Evolutionary conservation across 2,329 filamentous ascomycete species (phyloP).

Genomic region (Gnomoniopsis smithogilvyi): DNA sequence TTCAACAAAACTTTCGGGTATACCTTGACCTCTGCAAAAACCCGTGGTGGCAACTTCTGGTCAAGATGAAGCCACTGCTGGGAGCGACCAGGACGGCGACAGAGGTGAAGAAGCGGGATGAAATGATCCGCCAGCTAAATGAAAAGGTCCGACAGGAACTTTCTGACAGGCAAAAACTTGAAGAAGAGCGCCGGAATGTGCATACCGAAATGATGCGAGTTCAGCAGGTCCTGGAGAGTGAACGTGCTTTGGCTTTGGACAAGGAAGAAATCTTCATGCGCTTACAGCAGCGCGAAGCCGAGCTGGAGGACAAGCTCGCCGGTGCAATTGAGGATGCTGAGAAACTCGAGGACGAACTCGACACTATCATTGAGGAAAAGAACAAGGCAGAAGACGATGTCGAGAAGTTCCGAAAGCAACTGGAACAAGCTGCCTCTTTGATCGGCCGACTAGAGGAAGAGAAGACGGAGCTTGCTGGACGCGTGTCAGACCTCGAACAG

Average conservation of each 20-base stretch:
- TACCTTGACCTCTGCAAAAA: constrained; percentile 88
- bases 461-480: constrained; percentile 69
- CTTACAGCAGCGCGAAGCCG: constrained; percentile 85
- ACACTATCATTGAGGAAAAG: constrained; percentile 83
- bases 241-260: constrained; percentile 90
- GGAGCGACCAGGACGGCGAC: constrained; percentile 88
- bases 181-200: constrained; percentile 86
- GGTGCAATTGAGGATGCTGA: constrained; percentile 94
- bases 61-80: constrained; percentile 91
- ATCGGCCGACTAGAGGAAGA: constrained; percentile 85
- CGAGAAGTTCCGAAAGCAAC: constrained; percentile 71
- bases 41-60: constrained; percentile 96
- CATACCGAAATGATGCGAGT: constrained; percentile 85
- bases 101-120: constrained; percentile 92
- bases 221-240: constrained; percentile 92
- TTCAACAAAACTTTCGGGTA: constrained; percentile 89
- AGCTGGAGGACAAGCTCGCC: constrained; percentile 88
- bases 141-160: constrained; percentile 77
- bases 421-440: constrained; percentile 87
- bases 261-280: constrained; percentile 99
- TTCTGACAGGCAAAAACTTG: constrained; percentile 71
- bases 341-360: constrained; percentile 87
- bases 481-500: constrained; percentile 65
- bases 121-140: constrained; percentile 85
- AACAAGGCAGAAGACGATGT: constrained; percentile 84